Conservation (phyloP, 108 stramenopile genomes). For the Nitzschia inconspicua region DNA sequence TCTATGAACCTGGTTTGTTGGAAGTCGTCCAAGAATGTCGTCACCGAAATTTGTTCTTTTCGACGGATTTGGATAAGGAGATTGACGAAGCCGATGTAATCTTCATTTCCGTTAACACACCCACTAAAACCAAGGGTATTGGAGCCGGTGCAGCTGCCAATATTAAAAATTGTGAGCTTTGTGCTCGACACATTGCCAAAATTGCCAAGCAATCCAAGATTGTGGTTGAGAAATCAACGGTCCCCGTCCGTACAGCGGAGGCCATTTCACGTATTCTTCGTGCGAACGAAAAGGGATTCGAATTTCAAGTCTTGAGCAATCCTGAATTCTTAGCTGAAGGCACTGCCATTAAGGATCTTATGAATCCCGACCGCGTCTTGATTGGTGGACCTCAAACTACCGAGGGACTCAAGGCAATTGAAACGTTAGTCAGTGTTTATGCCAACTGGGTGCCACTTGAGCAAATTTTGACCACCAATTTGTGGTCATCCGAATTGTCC, state of each 20-base stretch:
- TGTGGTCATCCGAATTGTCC: slow-evolving; percentile 98
- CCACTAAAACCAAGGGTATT: slow-evolving; percentile 97
- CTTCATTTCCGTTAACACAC: slow-evolving; percentile 99
- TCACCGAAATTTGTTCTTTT: slow-evolving; percentile 95
- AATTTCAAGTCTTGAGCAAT: slow-evolving; percentile 95
- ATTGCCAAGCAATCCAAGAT: slow-evolving; percentile 90
- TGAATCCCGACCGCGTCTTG: slow-evolving; percentile 93
- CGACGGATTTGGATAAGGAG: slow-evolving; percentile 92
- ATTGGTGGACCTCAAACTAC: slow-evolving; percentile 96
- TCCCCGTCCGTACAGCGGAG: slow-evolving; percentile 97
- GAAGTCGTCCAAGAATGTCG: slow-evolving; percentile 84
- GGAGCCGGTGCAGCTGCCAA: slow-evolving; percentile 99
- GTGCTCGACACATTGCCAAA: slow-evolving; percentile 97
- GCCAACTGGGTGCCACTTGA: slow-evolving; percentile 96
- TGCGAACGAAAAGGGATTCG: slow-evolving; percentile 76
- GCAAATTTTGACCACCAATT: slow-evolving; percentile 95
- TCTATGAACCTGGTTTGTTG: slow-evolving; percentile 98
- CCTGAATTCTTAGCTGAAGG: slow-evolving; percentile 99
- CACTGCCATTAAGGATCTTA: slow-evolving; percentile 95
- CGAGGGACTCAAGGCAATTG: slow-evolving; percentile 85
- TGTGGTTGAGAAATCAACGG: slow-evolving; percentile 99
- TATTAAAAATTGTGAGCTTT: slow-evolving; percentile 99
- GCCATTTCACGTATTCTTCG: slow-evolving; percentile 93
- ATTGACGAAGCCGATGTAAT: slow-evolving; percentile 94
- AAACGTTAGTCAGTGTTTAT: slow-evolving; percentile 76